Evolutionary conservation across 495 filamentous ascomycete genomes (phyloP), one percentile per base, ranked within the genome.

Genomic region (Hypoxylon fuscum): DNA sequence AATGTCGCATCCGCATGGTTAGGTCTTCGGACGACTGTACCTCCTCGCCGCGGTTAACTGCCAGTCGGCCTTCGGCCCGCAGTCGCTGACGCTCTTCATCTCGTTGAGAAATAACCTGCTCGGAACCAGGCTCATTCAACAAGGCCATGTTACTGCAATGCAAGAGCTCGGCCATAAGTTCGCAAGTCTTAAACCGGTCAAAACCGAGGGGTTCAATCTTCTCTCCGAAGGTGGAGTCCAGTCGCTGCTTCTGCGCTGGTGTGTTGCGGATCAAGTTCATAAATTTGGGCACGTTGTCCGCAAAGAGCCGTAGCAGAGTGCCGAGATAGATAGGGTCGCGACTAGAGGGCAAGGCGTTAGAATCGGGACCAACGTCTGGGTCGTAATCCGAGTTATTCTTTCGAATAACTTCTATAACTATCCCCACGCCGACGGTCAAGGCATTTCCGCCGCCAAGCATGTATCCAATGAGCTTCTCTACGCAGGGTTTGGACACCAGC

Each of bases 301-400:
- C 95, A 70, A 98, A 99, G 29, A 92, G 81, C 37, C 96, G 87
- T 22, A 99, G 86, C n/a, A 98, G 80, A 18, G 88, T 92, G 11
- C 95, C 95, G 5, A 99, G 88, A 66, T 98, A 99, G 52, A 99
- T 99, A 4, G 95, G 96, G 69, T 99, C 95, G 44, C 90, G 89
- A 62, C 86, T 88, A 9, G 91, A 91, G 2, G 93, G 92, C 48
- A 85, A 75, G 8, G 90, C 83, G 57, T 92, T 89, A 31, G 90
- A 86, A 43, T 90, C 89, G 42, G 88, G 81, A 40, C 90, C 83
- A 60, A 90, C 88, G 62, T 98, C 96, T 2, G 93, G 90, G 65
- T 99, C 95, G 68, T 99, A 99, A 74, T 99, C 95, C 0, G 96
- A 98, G 69, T 99, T 99, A 69, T 99, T 99, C 78, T 99, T 99